Evolutionary conservation across 768 basidiomycete species (phyloP), one percentile per base, ranked within the genome.

Genomic region (Rubroboletus satanas): DNA sequence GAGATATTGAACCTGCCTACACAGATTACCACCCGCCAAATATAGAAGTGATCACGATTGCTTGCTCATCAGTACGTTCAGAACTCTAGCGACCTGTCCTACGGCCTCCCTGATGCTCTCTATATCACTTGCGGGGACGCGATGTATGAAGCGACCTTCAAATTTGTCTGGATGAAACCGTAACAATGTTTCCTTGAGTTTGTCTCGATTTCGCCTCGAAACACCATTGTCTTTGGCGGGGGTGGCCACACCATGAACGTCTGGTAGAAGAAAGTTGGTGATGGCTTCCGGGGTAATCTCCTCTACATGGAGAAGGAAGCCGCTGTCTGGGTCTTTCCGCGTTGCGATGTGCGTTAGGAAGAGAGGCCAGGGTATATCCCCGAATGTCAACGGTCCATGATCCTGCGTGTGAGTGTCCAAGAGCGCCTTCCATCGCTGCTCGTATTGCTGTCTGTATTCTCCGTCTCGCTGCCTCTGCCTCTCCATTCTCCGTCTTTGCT

Each of bases 81-180:
- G 62, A 18, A 77, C 78, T 54, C 88, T 74, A 11, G 77, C 84
- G 6, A 91, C 82, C 33, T 79, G 77, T 6, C 83, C 85, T 18
- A 85, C 83, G 0, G 76, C 85, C 58, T 87, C 83, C 48, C 72
- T 72, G 3, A 88, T 84, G 15, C 58, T 64, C 41, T 77, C 77
- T 62, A 63, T 68, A 23, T 90, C 85, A 12, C 60, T 62, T 32
- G 73, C 71, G 41, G 60, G 62, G 7, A 89, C 75, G 5, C 75
- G 74, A 46, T 66, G 66, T 78, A 88, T 82, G 45, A 90, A 71
- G 33, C 88, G 77, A 18, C 88, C 86, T 66, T 90, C 86, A 51
- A 90, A 90, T 66, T 90, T 90, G 69, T 90, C 88, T 2, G 88
- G 88, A 64, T 90, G 88, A 66, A 87, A 90, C 18, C 87, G 83